A percentile compares a stretch with the other conserved stretches of the same genome.
These are phyloP conservation scores for Typha latifolia DNA, from an alignment of 176 grass and related monocot genomes.

Conservation along the genomic window DNA sequence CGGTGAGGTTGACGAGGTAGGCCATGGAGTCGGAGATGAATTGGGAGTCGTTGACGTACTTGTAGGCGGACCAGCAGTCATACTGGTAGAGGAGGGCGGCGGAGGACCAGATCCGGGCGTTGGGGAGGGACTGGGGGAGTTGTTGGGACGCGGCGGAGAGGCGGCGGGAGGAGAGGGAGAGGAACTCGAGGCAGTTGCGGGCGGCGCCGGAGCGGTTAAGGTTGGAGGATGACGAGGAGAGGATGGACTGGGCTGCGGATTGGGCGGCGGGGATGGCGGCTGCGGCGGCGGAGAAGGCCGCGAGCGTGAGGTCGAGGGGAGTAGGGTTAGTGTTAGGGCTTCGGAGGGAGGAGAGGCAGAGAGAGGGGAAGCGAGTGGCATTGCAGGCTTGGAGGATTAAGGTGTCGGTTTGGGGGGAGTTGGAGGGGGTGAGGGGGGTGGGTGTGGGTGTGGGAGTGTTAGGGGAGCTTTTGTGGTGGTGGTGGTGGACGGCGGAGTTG, in stretches of 20 bases:
- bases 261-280: slow-evolving; percentile 42
- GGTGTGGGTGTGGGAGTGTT: not conserved
- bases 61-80: slow-evolving; percentile 94
- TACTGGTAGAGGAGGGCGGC: slow-evolving; percentile 74
- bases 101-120: slow-evolving; percentile 42
- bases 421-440: not conserved
- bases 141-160: slow-evolving; percentile 21
- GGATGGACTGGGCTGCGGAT: slow-evolving; percentile 47
- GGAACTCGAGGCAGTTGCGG: slow-evolving; percentile 75
- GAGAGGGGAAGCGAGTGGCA: slow-evolving; percentile 51
- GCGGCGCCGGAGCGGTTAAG: slow-evolving; percentile 69
- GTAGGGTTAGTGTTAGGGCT: slow-evolving; percentile 20
- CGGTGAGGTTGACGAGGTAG: slow-evolving; percentile 41
- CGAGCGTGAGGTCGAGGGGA: slow-evolving; percentile 27
- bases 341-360: slow-evolving; percentile 56
- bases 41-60: slow-evolving; percentile 68
- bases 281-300: slow-evolving; percentile 33
- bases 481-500: slow-evolving; percentile 6
- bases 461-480: not conserved
- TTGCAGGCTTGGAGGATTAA: slow-evolving; percentile 59
- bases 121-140: slow-evolving; percentile 15
- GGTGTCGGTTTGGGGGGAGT: slow-evolving; percentile 9
- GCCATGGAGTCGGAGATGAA: slow-evolving; percentile 73
- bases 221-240: slow-evolving; percentile 37
- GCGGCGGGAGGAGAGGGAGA: slow-evolving; percentile 50